Base-by-base conservation (phyloP, 441 rosid genomes). In the Erysimum pusillum region DNA sequence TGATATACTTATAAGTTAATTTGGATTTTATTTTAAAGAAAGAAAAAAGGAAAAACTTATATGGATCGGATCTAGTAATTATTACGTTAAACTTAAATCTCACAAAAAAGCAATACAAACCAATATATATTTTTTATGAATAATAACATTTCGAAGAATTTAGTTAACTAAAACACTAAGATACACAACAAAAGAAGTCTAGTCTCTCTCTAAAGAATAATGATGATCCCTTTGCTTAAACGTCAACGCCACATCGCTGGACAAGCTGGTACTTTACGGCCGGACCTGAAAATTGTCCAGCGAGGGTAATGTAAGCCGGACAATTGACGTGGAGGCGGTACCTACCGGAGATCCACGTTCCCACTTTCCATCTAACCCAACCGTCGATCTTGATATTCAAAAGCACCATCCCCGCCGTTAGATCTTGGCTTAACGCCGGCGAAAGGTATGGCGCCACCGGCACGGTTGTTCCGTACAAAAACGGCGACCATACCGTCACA, bases 401-500 rank as follows among this genome's bases (percentile, higher is more conserved):
- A 56, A 90, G 72, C 39, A 91, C 80, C 69, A 74, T 68, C 34
- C 94, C 98, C 5, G 91, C 81, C 53, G 60, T 80, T 67, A 80
- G 54, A 80, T 93, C 98, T 76, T 90, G 84, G 14, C 25, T 15
- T 80, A 93, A 41, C 17, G 87, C 77, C 3, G 69, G 70, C 5
- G 79, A 79, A 17, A 87, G 73, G 70, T 53, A 79, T 0, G 90
- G 90, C 0, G 91, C 77, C 12, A 91, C 67, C 0, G 96, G 92
- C 12, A 89, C 89, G 0, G 79, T 63, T 63, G 69, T 63, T 28
- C 69, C 56, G 1, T 80, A 38, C 65, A 91, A 54, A 71, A 76
- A 83, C 0, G 97, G 96, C 0, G 98, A 93, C 98, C 98, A 91
- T 6, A 85, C 82, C 3, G 85, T 69, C 54, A 79, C 65, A 15